Percentiles rank a stretch among this genome's conserved stretches.
Conservation (phyloP, 1,284 basidiomycete genomes). For the Cryptococcus sp. region DNA sequence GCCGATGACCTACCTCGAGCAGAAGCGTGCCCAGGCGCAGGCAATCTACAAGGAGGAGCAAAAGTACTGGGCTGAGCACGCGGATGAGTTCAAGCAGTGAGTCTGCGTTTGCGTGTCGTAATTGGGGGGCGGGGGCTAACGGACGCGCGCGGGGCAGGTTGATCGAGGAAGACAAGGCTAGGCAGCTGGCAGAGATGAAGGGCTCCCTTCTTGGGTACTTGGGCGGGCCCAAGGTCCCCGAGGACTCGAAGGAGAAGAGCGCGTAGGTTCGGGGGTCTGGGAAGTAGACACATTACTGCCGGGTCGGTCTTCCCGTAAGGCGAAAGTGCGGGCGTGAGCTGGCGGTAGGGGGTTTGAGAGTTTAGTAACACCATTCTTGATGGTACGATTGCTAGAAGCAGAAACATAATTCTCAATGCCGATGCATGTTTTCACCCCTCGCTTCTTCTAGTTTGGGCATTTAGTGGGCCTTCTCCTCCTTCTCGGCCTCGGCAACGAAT, state of each 20-base stretch:
- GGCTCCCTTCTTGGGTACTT: conserved; percentile 53
- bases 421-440: conserved; percentile 20
- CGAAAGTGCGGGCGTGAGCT: not conserved
- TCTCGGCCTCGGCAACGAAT: conserved; percentile 48
- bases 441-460: not conserved
- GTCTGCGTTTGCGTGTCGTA: conserved; percentile 8
- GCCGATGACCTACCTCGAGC: conserved; percentile 83
- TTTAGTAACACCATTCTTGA: not conserved
- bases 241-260: not conserved
- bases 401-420: conserved; percentile 5
- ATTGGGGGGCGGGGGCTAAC: not conserved
- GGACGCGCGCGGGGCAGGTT: conserved; percentile 37
- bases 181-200: conserved; percentile 61
- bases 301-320: not conserved
- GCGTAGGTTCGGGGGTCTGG: conserved; percentile 37
- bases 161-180: conserved; percentile 68
- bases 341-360: too few relatives aligned
- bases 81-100: conserved; percentile 69
- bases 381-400: not conserved
- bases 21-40: conserved; percentile 83
- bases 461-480: conserved; percentile 29
- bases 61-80: conserved; percentile 78
- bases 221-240: conserved; percentile 12
- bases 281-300: conserved; percentile 1
- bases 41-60: conserved; percentile 79